Conservation (phyloP, 768 basidiomycete species). For the Neoboletus brunneissimus region DNA sequence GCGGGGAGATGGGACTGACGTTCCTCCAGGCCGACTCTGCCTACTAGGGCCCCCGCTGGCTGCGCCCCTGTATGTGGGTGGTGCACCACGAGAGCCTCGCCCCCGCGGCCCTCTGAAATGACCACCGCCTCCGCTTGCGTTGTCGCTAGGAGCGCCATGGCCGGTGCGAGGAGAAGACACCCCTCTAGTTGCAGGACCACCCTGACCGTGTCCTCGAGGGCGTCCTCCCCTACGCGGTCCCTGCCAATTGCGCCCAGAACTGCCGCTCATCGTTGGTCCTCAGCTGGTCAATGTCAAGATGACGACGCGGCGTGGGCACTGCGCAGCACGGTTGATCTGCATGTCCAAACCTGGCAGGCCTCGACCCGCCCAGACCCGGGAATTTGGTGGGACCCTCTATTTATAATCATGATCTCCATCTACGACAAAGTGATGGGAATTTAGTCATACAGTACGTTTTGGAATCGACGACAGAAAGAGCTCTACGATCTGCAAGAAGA, state of each 20-base stretch:
- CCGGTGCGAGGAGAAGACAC: not conserved
- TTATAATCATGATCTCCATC: too few species aligned
- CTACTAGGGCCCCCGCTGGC: conserved; percentile 2
- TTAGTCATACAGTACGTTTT: conserved; percentile 5
- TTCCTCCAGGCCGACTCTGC: conserved; percentile 17
- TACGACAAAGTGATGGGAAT: not conserved
- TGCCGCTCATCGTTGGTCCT: conserved; percentile 4
- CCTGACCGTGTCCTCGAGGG: conserved; percentile 1
- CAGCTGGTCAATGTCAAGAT: too few species aligned
- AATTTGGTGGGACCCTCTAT: too few species aligned
- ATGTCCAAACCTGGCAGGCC: not conserved
- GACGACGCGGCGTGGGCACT: too few species aligned
- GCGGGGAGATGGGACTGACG: conserved; percentile 10
- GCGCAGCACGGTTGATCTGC: not conserved
- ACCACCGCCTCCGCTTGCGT: conserved; percentile 23
- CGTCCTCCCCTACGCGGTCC: conserved; percentile 26
- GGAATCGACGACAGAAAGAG: not conserved
- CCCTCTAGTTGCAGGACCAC: not conserved
- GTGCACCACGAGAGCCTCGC: not conserved
- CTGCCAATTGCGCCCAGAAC: conserved; percentile 9
- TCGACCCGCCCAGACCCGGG: not conserved
- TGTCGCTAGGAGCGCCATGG: conserved; percentile 5
- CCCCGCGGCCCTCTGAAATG: not conserved
- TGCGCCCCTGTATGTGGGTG: conserved; percentile 11
- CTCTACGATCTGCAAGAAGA: conserved; percentile 11